Base-by-base conservation (phyloP, 2,329 filamentous ascomycete genomes). In the Aspergillus aculeatus region DNA sequence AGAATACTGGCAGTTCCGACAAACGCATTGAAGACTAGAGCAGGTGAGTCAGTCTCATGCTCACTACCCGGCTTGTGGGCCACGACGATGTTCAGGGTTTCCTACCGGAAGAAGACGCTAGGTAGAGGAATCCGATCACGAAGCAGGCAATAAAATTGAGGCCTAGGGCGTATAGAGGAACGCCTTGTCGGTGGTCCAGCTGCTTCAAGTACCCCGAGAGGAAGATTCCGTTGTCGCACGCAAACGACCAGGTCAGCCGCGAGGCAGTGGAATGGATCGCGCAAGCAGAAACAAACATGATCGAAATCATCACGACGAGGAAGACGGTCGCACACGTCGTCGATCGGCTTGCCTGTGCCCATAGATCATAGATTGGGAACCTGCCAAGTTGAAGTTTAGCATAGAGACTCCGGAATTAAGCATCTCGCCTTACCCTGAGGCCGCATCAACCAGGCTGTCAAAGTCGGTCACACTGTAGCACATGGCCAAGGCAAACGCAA, bases 201-300 rank as follows among this genome's bases (percentile, higher is more conserved):
- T 35, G 32, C 0, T 58, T 44, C 1, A 68, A 31, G 6, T 58
- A 54, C 12, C 54, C 63, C 21, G 70, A 73, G 50, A 68, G 68
- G 48, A 71, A 70, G 14, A 73, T 60, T 32, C 68, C 71, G 23
- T 71, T 60, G 56, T 73, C 70, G 26, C 71, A 68, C 1, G 71
- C 69, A 23, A 73, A 73, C 5, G 70, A 72, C 71, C 70, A 73
- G 24, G 69, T 70, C 54, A 73, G 64, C 56, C 71, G 67, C 16
- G 70, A 73, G 44, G 70, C 64, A 10, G 71, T 73, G 21, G 67
- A 65, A 47, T 68, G 65, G 1, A 68, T 64, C 21, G 65, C 66
- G 16, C 61, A 66, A 2, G 67, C 54, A 10, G 66, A 65, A 5
- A 67, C 48, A 38, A 58, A 62, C 49, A 62, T 63, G 44, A 67